Evolutionary conservation across 225 moss, liverwort and hornwort species (phyloP).

Genomic region (Straminergon stramineum): DNA sequence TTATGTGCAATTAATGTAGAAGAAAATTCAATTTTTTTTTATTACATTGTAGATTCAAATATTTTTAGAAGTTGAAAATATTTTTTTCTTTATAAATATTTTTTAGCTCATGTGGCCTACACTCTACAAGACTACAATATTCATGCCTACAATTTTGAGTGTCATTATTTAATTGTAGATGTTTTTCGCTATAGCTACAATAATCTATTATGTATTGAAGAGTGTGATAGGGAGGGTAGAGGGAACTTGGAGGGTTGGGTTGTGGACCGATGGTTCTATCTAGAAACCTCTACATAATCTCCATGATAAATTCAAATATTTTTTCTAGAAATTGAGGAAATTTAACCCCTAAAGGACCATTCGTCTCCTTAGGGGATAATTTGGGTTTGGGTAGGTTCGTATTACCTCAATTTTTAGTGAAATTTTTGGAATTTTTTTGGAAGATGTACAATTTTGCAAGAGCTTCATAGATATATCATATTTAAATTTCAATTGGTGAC

Average conservation of each 20-base stretch:
- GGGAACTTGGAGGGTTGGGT: not conserved
- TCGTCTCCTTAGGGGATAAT: too few relatives aligned
- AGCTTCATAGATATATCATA: too few relatives aligned
- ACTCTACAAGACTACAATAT: not conserved
- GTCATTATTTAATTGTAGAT: not conserved
- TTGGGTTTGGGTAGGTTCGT: too few relatives aligned
- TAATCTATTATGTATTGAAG: not conserved
- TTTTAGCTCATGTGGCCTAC: not conserved
- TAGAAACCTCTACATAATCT: accelerated
- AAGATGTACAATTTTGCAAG: too few relatives aligned
- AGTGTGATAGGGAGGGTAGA: too few relatives aligned
- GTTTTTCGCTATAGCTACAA: not conserved
- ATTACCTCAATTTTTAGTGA: too few relatives aligned
- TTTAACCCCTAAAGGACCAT: too few relatives aligned
- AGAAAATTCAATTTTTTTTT: not conserved
- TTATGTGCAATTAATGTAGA: not conserved
- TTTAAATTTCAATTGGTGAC: too few relatives aligned
- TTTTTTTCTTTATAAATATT: not conserved
- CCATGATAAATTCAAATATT: not conserved
- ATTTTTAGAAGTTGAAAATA: not conserved
- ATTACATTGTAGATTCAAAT: not conserved
- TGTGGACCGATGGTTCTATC: not conserved
- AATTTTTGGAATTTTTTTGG: too few relatives aligned
- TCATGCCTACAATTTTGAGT: not conserved
- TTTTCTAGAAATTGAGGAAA: not conserved